These are phyloP conservation scores for Lunasporangiospora selenospora DNA, from an alignment of 192 early-diverging fungal genomes.

Conservation along the genomic window DNA sequence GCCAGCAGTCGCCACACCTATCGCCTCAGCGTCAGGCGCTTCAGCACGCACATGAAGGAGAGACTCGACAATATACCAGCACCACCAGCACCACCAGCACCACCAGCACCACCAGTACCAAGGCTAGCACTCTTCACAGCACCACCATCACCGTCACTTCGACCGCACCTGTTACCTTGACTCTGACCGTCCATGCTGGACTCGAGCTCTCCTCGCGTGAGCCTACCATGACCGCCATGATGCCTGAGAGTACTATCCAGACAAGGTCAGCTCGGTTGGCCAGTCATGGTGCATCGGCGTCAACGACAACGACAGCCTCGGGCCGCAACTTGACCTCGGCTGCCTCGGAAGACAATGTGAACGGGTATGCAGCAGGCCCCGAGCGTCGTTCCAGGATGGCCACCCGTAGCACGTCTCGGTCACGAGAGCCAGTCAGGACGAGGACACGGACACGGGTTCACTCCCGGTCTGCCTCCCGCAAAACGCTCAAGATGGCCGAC, in stretches of 20 bases:
- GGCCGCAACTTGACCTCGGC: conserved; percentile 21
- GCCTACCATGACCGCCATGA: no score
- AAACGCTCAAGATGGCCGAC: conserved; percentile 11
- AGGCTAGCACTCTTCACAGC: neutral
- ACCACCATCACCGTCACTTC: conserved; percentile 1
- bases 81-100: conserved; percentile 16
- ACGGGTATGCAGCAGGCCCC: neutral
- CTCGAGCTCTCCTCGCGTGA: no score
- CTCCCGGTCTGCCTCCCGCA: conserved; percentile 19
- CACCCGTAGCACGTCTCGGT: conserved; percentile 33
- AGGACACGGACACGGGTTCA: conserved; percentile 24
- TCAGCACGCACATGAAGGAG: no score
- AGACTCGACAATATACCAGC: no score
- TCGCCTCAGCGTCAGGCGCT: no score
- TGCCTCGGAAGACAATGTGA: conserved; percentile 6
- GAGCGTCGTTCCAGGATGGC: conserved; percentile 29
- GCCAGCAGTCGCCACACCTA: no score
- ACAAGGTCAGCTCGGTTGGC: conserved; percentile 27
- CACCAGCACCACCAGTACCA: neutral
- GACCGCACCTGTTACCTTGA: neutral
- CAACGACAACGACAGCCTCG: conserved; percentile 5
- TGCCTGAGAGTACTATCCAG: no score
- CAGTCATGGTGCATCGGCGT: neutral
- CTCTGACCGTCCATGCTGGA: no score
- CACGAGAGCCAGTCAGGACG: conserved; percentile 24